Evolutionary conservation across 2,329 filamentous ascomycete species (phyloP).

Genomic region (Arthrobotrys conoides): DNA sequence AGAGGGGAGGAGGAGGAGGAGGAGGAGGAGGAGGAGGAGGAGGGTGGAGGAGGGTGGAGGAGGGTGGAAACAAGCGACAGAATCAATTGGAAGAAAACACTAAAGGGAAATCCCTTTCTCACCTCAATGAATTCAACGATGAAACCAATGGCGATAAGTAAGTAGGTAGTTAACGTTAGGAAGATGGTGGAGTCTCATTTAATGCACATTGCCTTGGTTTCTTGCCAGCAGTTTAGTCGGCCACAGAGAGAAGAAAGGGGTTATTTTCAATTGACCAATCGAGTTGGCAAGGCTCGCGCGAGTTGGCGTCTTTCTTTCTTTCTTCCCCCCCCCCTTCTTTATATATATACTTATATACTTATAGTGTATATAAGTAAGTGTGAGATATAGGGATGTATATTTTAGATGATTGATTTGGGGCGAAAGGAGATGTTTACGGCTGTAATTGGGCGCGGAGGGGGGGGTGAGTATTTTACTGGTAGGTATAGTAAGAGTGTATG

Average conservation of each 20-base stretch:
- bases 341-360: too few relatives aligned
- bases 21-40: too few relatives aligned
- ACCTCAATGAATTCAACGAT: slow-evolving; percentile 41
- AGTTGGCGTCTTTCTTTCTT: slow-evolving; percentile 42
- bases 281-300: slow-evolving; percentile 41
- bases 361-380: too few relatives aligned
- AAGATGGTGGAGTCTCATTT: slow-evolving; percentile 31
- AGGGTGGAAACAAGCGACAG: not conserved
- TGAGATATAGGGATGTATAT: too few relatives aligned
- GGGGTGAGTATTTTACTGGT: too few relatives aligned
- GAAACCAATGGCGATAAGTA: slow-evolving; percentile 24
- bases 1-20: too few relatives aligned
- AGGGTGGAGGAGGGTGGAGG: not conserved
- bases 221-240: slow-evolving; percentile 30
- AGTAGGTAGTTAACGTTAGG: too few relatives aligned
- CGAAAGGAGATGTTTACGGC: too few relatives aligned
- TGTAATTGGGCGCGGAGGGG: too few relatives aligned
- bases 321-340: too few relatives aligned
- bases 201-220: slow-evolving; percentile 42
- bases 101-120: slow-evolving; percentile 22
- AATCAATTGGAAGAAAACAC: slow-evolving; percentile 17
- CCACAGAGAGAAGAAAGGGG: slow-evolving; percentile 2
- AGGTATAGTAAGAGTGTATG: too few relatives aligned
- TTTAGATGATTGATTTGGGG: too few relatives aligned
- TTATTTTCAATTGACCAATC: slow-evolving; percentile 53